Conservation (phyloP, 1,284 basidiomycete species). For the Peniophora sp. region DNA sequence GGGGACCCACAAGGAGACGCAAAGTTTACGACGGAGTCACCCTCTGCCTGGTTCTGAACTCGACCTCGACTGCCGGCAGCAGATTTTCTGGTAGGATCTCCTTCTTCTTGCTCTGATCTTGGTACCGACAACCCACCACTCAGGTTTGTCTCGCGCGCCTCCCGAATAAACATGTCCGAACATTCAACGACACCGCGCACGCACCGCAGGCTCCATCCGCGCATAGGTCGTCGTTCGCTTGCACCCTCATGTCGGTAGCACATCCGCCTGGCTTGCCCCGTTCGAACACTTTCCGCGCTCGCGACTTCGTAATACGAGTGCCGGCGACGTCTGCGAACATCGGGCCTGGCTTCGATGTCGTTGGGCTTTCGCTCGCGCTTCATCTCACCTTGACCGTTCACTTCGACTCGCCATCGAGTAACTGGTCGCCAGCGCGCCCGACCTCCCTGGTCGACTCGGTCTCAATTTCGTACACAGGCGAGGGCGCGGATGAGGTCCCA, state of each 20-base stretch:
- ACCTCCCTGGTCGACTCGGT: conserved; percentile 15
- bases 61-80: no score
- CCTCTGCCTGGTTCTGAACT: no score
- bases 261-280: no score
- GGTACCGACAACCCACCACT: conserved; percentile 5
- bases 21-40: no score
- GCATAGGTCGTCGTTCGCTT: no score
- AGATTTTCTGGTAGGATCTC: neutral
- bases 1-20: no score
- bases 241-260: no score
- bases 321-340: conserved; percentile 98
- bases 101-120: conserved; percentile 3
- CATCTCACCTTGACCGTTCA: conserved; percentile 76
- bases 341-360: conserved; percentile 98
- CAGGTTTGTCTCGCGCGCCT: conserved; percentile 6
- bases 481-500: conserved; percentile 88
- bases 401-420: conserved; percentile 21
- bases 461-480: conserved; percentile 58
- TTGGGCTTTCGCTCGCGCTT: conserved; percentile 92
- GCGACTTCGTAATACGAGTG: conserved; percentile 65
- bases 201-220: no score
- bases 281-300: conserved; percentile 10
- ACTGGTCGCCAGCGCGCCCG: conserved; percentile 52
- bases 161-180: conserved; percentile 3
- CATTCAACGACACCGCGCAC: neutral